phyloP scores from a whole-genome alignment of 805 yeast genomes.

The Myxozyma neglecta region DNA sequence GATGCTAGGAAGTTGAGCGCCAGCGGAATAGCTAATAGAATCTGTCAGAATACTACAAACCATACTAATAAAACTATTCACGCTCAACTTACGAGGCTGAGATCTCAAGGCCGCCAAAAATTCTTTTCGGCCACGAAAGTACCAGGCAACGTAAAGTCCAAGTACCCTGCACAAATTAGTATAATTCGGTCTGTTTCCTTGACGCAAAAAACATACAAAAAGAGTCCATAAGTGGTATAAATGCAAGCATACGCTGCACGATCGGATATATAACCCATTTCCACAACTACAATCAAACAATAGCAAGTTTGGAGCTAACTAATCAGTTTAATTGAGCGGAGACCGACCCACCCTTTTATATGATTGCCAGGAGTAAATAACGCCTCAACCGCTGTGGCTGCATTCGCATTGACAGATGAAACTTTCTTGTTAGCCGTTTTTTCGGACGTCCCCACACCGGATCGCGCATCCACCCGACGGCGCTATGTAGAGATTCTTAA shows the following conservation, averaged over 20 bases:
- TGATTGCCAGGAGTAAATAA: too few species aligned
- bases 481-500: too few species aligned
- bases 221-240: slow-evolving; percentile 57
- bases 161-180: slow-evolving; percentile 36
- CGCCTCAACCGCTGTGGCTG: not conserved
- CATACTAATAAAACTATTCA: not conserved
- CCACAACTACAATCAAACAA: not conserved
- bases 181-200: not conserved
- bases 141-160: slow-evolving; percentile 64
- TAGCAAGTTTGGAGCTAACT: not conserved
- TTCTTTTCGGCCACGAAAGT: slow-evolving; percentile 47
- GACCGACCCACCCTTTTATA: too few species aligned
- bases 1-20: slow-evolving; percentile 89
- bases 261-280: slow-evolving; percentile 40
- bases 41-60: not conserved
- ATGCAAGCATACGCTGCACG: slow-evolving; percentile 65
- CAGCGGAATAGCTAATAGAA: slow-evolving; percentile 54
- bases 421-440: not conserved
- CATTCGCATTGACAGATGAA: not conserved
- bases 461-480: slow-evolving; percentile 1
- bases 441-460: slow-evolving; percentile 12
- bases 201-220: slow-evolving; percentile 41
- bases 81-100: slow-evolving; percentile 52
- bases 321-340: not conserved
- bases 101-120: slow-evolving; percentile 80